A percentile compares a stretch with the other conserved stretches of the same genome.
These are phyloP conservation scores for Leccinum solheimii DNA, from an alignment of 1,284 basidiomycete species.

Conservation along the genomic window DNA sequence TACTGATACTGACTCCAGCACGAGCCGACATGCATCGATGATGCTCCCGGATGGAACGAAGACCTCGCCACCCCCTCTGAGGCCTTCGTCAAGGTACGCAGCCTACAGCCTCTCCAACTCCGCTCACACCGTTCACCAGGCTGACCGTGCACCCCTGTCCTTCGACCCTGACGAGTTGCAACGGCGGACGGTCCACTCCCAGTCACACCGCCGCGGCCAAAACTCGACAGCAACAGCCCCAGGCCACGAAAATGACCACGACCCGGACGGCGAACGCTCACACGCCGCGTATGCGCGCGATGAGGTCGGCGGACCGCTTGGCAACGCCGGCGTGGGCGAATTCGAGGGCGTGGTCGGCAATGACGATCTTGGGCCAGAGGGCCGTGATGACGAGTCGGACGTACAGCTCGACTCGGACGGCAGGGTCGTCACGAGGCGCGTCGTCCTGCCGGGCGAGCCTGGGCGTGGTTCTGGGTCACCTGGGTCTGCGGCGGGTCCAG, in stretches of 20 bases:
- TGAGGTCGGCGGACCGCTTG: slow-evolving; percentile 46
- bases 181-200: slow-evolving; percentile 40
- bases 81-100: slow-evolving; percentile 64
- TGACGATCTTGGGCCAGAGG: slow-evolving; percentile 33
- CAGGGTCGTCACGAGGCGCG: slow-evolving; percentile 22
- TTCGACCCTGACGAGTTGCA: slow-evolving; percentile 34
- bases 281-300: slow-evolving; percentile 42
- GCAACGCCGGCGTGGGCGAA: slow-evolving; percentile 34
- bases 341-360: slow-evolving; percentile 34
- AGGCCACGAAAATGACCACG: background rate
- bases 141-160: slow-evolving; percentile 22
- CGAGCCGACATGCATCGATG: slow-evolving; percentile 48
- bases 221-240: background rate
- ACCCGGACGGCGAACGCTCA: slow-evolving; percentile 35
- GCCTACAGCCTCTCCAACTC: too few relatives aligned
- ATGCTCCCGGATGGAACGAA: slow-evolving; percentile 79
- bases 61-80: slow-evolving; percentile 66
- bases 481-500: slow-evolving; percentile 2
- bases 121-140: slow-evolving; percentile 13
- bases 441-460: background rate
- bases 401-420: slow-evolving; percentile 28
- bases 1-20: slow-evolving; percentile 19
- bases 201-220: slow-evolving; percentile 33
- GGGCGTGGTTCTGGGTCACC: slow-evolving; percentile 4
- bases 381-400: background rate